Evolutionary conservation across 2,329 filamentous ascomycete genomes (phyloP), one percentile per base, ranked within the genome.

Genomic region (Coleophoma eucalyptorum): DNA sequence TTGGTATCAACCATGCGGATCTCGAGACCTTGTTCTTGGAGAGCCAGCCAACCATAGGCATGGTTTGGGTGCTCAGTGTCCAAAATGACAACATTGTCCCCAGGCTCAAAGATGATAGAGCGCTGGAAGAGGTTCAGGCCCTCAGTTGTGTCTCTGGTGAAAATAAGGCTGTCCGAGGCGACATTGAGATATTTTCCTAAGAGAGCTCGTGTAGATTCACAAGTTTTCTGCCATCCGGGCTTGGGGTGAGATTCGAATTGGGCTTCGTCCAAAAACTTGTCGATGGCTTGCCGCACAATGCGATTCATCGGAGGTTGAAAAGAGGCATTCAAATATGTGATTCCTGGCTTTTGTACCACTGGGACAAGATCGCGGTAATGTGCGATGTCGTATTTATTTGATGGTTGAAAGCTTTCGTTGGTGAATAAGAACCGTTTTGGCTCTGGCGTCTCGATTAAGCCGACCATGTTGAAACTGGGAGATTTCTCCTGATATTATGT

Each of bases 61-160:
- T 64, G 63, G 49, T 67, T 67, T 1, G 65, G 65, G 41, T 67
- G 65, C 47, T 69, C 67, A 26, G 54, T 57, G 38, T 67, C 66
- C 10, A 67, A 46, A 0, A 66, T 47, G 4, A 68, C 62, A 6
- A 68, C 62, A 26, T 69, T 69, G 35, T 67, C 65, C 4, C 67
- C 66, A 1, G 53, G 49, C 2, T 49, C 8, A 21, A 68, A 58
- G 1, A 34, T 31, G 4, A 67, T 12, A 16, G 55, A 50, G 5
- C 53, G 57, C 37, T 65, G 62, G 49, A 69, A 67, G 31, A 48
- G 50, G 3, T 60, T 60, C 0, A 67, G 51, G 0, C 55, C 66
- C 41, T 69, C 67, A 1, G 67, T 69, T 0, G 67, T 68, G 44
- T 69, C 65, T 2, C 65, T 58, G 0, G 63, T 66, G 41, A 68